Evolutionary conservation across 768 basidiomycete genomes (phyloP).

Genomic region (Tricholoma hemisulphureum): DNA sequence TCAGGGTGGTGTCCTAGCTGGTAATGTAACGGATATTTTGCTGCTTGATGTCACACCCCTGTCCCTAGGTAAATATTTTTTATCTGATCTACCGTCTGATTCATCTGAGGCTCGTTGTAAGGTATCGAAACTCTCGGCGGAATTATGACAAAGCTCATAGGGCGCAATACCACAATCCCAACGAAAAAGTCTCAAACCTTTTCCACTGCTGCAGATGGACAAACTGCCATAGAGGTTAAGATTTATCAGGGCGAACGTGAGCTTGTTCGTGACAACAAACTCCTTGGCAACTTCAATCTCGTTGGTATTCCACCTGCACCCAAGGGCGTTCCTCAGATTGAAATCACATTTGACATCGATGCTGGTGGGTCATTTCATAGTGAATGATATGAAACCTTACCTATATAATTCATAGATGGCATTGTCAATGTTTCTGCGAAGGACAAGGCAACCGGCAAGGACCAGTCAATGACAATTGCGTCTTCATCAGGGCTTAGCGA

Average conservation of each 20-base stretch:
- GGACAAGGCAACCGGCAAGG: constrained; percentile 88
- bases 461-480: constrained; percentile 96
- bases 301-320: constrained; percentile 92
- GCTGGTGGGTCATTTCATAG: constrained; percentile 54
- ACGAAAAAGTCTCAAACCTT: constrained; percentile 99
- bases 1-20: constrained; percentile 96
- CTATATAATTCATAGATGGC: constrained; percentile 53
- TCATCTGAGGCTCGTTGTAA: constrained; percentile 14
- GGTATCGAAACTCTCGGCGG: constrained; percentile 97
- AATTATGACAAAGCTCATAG: constrained; percentile 99
- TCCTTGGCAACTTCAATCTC: constrained; percentile 99
- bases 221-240: constrained; percentile 99
- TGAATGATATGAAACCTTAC: constrained; percentile 4
- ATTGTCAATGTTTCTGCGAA: constrained; percentile 97
- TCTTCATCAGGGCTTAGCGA: constrained; percentile 96
- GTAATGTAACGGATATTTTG: constrained; percentile 93
- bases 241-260: constrained; percentile 99
- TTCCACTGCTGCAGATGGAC: constrained; percentile 98
- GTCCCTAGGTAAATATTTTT: constrained; percentile 71
- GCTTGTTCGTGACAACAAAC: constrained; percentile 96
- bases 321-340: constrained; percentile 81
- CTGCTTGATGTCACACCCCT: constrained; percentile 95
- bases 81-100: neutral
- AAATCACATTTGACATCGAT: constrained; percentile 95
- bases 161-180: constrained; percentile 97